A percentile compares a stretch with the other conserved stretches of the same genome.
phyloP scores from a whole-genome alignment of 75 land plant species.

The Selaginella tamariscina region DNA sequence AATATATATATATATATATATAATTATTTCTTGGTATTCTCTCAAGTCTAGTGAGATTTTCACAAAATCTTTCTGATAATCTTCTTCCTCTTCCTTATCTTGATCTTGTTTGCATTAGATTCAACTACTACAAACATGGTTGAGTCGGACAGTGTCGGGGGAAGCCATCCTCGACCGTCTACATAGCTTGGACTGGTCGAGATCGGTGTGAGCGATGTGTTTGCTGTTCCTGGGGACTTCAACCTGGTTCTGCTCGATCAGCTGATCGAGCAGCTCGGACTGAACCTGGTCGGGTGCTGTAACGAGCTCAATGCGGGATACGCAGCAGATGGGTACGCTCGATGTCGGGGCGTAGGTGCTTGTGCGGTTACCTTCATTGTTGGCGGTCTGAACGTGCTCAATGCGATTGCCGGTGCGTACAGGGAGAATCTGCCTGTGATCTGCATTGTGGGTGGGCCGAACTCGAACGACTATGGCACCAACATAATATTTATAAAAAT shows the following conservation, averaged over 20 bases:
- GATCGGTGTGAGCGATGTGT: slow-evolving; percentile 12
- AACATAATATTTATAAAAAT: too few relatives aligned
- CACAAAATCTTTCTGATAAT: too few relatives aligned
- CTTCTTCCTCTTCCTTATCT: too few relatives aligned
- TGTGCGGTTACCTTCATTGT: slow-evolving; percentile 66
- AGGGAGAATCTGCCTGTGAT: slow-evolving; percentile 10
- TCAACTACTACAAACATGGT: too few relatives aligned
- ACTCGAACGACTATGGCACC: slow-evolving; percentile 9
- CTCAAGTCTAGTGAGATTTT: too few relatives aligned
- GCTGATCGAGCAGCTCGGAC: not conserved
- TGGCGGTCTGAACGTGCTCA: slow-evolving; percentile 28
- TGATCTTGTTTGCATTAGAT: too few relatives aligned
- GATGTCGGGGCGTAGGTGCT: too few relatives aligned
- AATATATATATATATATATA: too few relatives aligned
- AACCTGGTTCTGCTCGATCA: slow-evolving; percentile 8
- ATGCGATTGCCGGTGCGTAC: slow-evolving; percentile 5
- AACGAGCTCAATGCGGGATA: slow-evolving; percentile 84
- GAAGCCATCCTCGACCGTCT: too few relatives aligned
- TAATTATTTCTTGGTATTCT: too few relatives aligned
- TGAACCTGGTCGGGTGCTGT: slow-evolving; percentile 62
- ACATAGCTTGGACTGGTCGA: slow-evolving; percentile 11
- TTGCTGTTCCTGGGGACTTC: slow-evolving; percentile 7
- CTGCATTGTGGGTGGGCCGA: not conserved
- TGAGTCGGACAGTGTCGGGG: too few relatives aligned
- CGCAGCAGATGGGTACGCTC: slow-evolving; percentile 68